These are phyloP conservation scores for Puccinia triticina DNA, from an alignment of 1,284 basidiomycete species.

Conservation along the genomic window DNA sequence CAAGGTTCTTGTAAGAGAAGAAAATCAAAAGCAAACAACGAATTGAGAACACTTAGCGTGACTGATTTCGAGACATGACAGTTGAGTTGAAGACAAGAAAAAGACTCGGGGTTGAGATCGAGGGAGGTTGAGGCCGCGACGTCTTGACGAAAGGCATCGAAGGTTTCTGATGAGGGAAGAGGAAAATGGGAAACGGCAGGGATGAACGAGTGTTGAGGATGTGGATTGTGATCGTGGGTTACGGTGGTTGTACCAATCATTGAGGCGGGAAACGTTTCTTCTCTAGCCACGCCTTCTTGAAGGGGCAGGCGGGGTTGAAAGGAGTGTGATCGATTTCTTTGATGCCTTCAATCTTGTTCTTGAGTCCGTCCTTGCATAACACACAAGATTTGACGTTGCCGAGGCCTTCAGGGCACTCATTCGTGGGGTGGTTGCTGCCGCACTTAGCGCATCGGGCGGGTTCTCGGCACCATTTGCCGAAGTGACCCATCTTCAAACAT, in stretches of 20 bases:
- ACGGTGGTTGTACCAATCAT: not conserved
- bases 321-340: not conserved
- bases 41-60: not conserved
- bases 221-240: too few relatives aligned
- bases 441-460: conserved; percentile 18
- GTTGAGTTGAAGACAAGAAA: not conserved
- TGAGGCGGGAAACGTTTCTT: not conserved
- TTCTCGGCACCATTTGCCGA: conserved; percentile 11
- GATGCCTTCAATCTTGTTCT: not conserved
- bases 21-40: not conserved
- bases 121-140: not conserved
- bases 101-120: not conserved
- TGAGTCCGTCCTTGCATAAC: not conserved
- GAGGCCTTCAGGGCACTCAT: not conserved
- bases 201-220: too few relatives aligned
- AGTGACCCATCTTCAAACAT: not conserved
- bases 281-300: not conserved
- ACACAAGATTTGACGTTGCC: not conserved
- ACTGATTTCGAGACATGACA: not conserved
- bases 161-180: too few relatives aligned
- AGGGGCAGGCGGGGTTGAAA: not conserved
- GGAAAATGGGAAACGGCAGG: too few relatives aligned
- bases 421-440: not conserved
- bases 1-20: too few relatives aligned
- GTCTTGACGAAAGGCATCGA: too few relatives aligned